Conservation (phyloP, 495 filamentous ascomycete species). For the Penicillium flavigenum region DNA sequence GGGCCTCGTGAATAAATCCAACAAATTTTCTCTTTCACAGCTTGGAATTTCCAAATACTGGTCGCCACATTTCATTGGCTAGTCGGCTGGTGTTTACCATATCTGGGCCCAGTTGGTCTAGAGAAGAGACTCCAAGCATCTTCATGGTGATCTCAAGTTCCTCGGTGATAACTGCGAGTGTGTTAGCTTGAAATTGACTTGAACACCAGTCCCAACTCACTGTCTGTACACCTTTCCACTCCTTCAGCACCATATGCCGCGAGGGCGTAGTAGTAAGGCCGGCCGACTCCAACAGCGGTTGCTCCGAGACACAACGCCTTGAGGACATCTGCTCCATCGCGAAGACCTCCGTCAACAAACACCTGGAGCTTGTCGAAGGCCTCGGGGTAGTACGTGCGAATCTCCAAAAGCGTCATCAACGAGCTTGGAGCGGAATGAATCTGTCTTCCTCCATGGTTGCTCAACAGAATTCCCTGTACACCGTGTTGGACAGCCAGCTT, state of each 20-base stretch:
- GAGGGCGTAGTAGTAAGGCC: conserved; percentile 23
- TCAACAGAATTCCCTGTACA: conserved; percentile 21
- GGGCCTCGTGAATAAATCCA: not conserved
- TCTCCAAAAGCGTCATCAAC: conserved; percentile 18
- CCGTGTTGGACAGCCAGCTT: conserved; percentile 17
- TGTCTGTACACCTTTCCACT: conserved; percentile 21
- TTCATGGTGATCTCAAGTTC: conserved; percentile 28
- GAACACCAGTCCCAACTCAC: conserved; percentile 6
- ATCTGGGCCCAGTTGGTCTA: conserved; percentile 20
- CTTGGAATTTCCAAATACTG: conserved; percentile 16
- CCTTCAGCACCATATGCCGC: conserved; percentile 20
- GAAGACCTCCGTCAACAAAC: conserved; percentile 18
- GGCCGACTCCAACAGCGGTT: conserved; percentile 17
- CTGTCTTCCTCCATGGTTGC: conserved; percentile 20
- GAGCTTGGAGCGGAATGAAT: conserved; percentile 18
- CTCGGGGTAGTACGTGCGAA: conserved; percentile 17
- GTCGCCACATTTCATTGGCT: conserved; percentile 27
- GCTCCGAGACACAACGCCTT: conserved; percentile 23
- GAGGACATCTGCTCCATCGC: conserved; percentile 18
- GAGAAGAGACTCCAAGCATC: conserved; percentile 22
- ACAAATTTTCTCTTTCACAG: not conserved
- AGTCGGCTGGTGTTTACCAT: conserved; percentile 26
- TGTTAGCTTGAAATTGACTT: not conserved
- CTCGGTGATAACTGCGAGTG: conserved; percentile 18
- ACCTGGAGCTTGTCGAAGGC: conserved; percentile 18